Conservation (phyloP, 2,329 filamentous ascomycete genomes). For the Purpureocillium takamizusanense region DNA sequence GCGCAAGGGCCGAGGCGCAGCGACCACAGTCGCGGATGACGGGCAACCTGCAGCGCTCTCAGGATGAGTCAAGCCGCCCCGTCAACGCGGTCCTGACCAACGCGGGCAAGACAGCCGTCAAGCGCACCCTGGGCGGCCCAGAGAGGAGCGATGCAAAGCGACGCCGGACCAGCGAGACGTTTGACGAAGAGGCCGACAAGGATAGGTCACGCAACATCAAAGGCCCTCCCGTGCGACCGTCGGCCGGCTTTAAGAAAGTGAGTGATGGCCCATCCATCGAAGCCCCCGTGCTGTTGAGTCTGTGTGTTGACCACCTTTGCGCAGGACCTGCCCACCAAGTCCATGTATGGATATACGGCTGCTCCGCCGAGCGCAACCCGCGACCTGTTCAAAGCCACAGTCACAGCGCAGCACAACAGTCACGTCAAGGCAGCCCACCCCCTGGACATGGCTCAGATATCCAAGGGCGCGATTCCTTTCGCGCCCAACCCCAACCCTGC, state of each 20-base stretch:
- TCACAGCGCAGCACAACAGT: constrained; percentile 58
- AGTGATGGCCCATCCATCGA: constrained; percentile 11
- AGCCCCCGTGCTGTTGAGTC: neutral
- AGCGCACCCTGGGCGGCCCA: constrained; percentile 63
- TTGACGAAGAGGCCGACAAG: constrained; percentile 53
- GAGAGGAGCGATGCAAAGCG: constrained; percentile 69
- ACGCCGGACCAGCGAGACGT: constrained; percentile 65
- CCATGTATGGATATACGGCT: constrained; percentile 53
- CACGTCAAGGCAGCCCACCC: constrained; percentile 58
- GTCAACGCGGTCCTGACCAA: constrained; percentile 54
- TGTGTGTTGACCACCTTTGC: constrained; percentile 22
- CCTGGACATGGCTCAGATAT: constrained; percentile 78
- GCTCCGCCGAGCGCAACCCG: constrained; percentile 43
- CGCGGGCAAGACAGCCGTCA: constrained; percentile 51
- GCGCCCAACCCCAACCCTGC: constrained; percentile 57
- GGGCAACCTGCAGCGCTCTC: constrained; percentile 37
- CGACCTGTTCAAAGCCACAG: constrained; percentile 56
- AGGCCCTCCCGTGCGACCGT: constrained; percentile 78
- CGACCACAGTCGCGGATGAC: constrained; percentile 51
- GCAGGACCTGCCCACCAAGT: constrained; percentile 53
- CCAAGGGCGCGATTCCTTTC: constrained; percentile 84
- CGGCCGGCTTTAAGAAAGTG: constrained; percentile 61
- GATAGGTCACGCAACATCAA: constrained; percentile 56
- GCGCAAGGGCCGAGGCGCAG: constrained; percentile 21
- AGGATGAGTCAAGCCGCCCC: constrained; percentile 52